Base-by-base conservation (phyloP, 2,329 filamentous ascomycete species). In the Gyromitra esculenta region DNA sequence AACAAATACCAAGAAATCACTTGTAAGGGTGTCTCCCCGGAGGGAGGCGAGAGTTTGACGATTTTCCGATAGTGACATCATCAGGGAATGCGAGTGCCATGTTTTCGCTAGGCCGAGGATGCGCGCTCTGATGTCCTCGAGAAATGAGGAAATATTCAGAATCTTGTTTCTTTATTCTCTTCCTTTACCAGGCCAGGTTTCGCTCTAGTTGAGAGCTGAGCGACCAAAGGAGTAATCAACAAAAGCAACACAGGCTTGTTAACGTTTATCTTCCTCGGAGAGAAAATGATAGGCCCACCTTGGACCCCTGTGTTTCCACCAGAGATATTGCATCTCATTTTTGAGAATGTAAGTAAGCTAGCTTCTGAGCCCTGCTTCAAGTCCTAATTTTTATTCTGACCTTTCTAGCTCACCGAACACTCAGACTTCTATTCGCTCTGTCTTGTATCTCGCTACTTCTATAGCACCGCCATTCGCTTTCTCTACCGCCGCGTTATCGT, bases 371-470 rank as follows among this genome's bases (percentile, higher is more conserved):
- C 41, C 64, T 15, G 8, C 9, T 13, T 31, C 35, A 11, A 11
- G 39, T 15, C 35, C 43, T 1, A 11, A 25, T 6, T 6, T 31
- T 6, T 13, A 31, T 39, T 43, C 57, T 56, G 18, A 41, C 66
- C 13, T 25, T 25, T 15, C 4, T 25, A 75, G 65, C 56, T 75
- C 54, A 57, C 45, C 0, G 8, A 39, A 1, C 21, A 54, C 35
- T 31, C 65, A 7, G 72, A 75, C 35, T 64, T 70, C 31, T 56
- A 75, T n/a, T 54, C 65, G 4, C 50, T 70, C 39, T 70, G 72
- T 13, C 37, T 70, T 5, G 72, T 70, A 9, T 74, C 64, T 1
- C 57, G 41, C 37, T 48, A 18, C 64, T 74, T 70, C 31, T 69
- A 74, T 37, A n/a, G 45, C 54, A 39, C 48, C 9, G 72, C 72